These are phyloP conservation scores for Clohesyomyces aquaticus DNA, from an alignment of 495 filamentous ascomycete species.

Conservation along the genomic window DNA sequence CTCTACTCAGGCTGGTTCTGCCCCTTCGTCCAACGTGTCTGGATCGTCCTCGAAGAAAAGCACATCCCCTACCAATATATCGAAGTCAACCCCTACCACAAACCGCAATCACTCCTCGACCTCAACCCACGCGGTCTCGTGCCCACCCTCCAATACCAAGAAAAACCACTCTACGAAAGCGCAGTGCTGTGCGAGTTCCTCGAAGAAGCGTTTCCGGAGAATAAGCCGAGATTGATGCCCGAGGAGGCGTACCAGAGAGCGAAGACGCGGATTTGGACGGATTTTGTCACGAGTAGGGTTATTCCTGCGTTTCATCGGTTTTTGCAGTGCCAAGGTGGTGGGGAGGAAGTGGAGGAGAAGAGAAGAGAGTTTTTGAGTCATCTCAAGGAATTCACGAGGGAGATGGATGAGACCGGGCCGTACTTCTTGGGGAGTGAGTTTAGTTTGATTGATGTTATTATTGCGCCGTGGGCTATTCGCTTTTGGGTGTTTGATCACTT, in stretches of 20 bases:
- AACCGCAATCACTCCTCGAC: constrained; percentile 62
- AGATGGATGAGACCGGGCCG: constrained; percentile 63
- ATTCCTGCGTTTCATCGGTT: constrained; percentile 67
- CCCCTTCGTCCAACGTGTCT: constrained; percentile 63
- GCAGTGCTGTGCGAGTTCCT: constrained; percentile 70
- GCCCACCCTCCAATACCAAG: constrained; percentile 61
- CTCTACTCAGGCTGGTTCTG: constrained; percentile 67
- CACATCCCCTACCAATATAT: constrained; percentile 72
- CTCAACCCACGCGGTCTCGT: constrained; percentile 73
- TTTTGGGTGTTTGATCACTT: constrained; percentile 73
- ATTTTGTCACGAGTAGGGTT: constrained; percentile 66
- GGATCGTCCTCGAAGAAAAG: constrained; percentile 71
- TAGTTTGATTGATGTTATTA: constrained; percentile 63
- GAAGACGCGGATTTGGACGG: constrained; percentile 66
- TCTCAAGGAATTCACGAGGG: constrained; percentile 43
- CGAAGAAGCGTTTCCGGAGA: constrained; percentile 64
- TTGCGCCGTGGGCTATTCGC: constrained; percentile 55
- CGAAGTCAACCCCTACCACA: constrained; percentile 67
- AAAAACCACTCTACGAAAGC: constrained; percentile 68
- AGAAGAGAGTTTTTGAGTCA: constrained; percentile 47
- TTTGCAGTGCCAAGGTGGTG: constrained; percentile 57
- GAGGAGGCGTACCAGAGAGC: constrained; percentile 61
- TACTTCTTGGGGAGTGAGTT: constrained; percentile 65
- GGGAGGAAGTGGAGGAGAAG: constrained; percentile 51
- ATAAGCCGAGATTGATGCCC: constrained; percentile 56